Evolutionary conservation across 805 yeast genomes (phyloP).

Genomic region (Schwanniomyces yamadae): DNA sequence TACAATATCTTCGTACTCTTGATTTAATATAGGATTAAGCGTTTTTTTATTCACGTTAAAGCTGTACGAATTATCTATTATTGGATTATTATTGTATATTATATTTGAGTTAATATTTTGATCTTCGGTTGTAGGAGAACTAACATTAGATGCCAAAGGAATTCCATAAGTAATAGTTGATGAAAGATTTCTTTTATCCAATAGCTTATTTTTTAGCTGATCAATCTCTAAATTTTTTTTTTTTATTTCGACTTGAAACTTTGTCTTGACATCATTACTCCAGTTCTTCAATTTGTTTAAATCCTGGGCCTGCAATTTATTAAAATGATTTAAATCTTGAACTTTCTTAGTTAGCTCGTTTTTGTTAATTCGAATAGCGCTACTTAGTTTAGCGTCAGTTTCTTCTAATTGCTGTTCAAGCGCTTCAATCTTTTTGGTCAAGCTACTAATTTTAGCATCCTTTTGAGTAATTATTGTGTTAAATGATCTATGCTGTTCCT

Average conservation of each 20-base stretch:
- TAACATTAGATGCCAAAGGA: constrained; percentile 12
- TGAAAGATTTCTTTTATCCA: constrained; percentile 33
- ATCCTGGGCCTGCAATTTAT: constrained; percentile 29
- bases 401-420: constrained; percentile 19
- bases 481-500: constrained; percentile 29
- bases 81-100: constrained; percentile 33
- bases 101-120: constrained; percentile 19
- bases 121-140: constrained; percentile 3
- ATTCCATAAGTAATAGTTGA: constrained; percentile 27
- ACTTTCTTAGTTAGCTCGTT: constrained; percentile 14
- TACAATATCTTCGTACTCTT: constrained; percentile 33
- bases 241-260: constrained; percentile 36
- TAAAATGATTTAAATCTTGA: constrained; percentile 16
- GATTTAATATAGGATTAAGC: constrained; percentile 15
- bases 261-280: constrained; percentile 28
- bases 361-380: constrained; percentile 19
- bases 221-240: constrained; percentile 31
- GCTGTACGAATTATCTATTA: constrained; percentile 20
- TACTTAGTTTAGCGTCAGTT: constrained; percentile 17
- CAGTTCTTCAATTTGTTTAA: constrained; percentile 26
- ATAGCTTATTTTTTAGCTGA: constrained; percentile 31
- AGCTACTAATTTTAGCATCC: constrained; percentile 25
- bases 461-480: constrained; percentile 27
- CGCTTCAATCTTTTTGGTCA: constrained; percentile 19
- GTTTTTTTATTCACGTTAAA: not conserved